Evolutionary conservation across 768 basidiomycete genomes (phyloP), one percentile per base, ranked within the genome.

Genomic region (Tulasnella sp.): DNA sequence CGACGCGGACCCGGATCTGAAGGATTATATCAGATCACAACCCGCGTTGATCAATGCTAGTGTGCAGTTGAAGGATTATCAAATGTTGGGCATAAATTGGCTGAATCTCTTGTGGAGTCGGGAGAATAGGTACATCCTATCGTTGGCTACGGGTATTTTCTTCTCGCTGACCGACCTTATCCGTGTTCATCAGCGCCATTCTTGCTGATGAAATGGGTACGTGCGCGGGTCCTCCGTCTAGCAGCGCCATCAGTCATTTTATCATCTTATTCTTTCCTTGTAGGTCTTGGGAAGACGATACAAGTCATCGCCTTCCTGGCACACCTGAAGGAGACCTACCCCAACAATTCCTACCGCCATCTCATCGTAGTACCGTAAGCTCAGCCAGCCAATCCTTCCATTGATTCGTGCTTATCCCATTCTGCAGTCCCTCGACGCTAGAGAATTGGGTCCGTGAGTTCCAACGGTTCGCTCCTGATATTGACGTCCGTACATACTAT

Each of bases 391-490:
- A 9, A 24, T 17, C 38, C 27, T 23, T 53, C 8, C 42, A 24
- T 15, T 23, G 42, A 27, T 3, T 26, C 27, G 3, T 44, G 21
- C 32, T 44, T 41, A 13, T 27, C 10, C 41, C 43, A n/a, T 24
- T 27, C 15, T 9, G 63, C 58, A 94, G 91, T 29, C 91, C 95
- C 3, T 98, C 95, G 3, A 97, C 94, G 0, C 75, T 98, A 24
- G 96, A 99, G 71, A 99, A 99, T 67, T 99, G 96, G 96, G 88
- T 91, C 70, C 81, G 96, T 65, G 96, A 99, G 72, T 98, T 99
- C 68, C 80, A 83, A 24, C 82, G 84, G 32, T 99, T 99, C 67
- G 88, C 88, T 2, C 93, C 93, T 4, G 77, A 78, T 4, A 85
- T 99, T 68, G 77, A 81, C 17, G 81, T 97, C 4, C 85, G 88